Evolutionary conservation across 768 basidiomycete genomes (phyloP).

Genomic region (Russula virescens): DNA sequence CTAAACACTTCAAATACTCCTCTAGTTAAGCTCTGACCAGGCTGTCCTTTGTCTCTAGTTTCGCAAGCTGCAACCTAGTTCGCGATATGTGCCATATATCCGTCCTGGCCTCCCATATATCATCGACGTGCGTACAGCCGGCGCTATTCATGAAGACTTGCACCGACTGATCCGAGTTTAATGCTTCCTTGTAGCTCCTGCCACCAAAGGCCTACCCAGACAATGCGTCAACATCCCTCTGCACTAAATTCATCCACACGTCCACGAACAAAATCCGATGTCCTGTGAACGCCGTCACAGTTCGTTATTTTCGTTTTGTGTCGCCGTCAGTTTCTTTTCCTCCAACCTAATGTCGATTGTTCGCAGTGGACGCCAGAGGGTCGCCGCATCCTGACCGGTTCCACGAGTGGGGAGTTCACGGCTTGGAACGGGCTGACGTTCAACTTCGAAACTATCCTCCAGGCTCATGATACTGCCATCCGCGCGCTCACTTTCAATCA

Average conservation of each 20-base stretch:
- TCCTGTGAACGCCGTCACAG: conserved; percentile 92
- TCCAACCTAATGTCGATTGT: conserved; percentile 6
- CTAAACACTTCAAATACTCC: background rate
- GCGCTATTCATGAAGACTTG: conserved; percentile 10
- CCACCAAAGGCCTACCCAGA: conserved; percentile 89
- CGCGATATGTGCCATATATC: conserved; percentile 67
- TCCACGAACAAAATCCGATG: conserved; percentile 98
- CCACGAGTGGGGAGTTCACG: conserved; percentile 96
- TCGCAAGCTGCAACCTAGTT: conserved; percentile 73
- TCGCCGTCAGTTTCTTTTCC: background rate
- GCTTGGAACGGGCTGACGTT: conserved; percentile 99
- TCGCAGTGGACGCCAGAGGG: conserved; percentile 95
- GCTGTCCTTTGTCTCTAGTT: conserved; percentile 38
- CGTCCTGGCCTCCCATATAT: conserved; percentile 85
- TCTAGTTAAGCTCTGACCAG: background rate
- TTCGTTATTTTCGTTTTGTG: conserved; percentile 40
- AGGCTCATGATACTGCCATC: conserved; percentile 94
- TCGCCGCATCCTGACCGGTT: conserved; percentile 87
- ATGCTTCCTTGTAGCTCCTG: conserved; percentile 57
- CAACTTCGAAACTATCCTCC: conserved; percentile 99
- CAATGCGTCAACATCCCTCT: conserved; percentile 89
- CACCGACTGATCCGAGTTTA: conserved; percentile 21
- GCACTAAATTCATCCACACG: conserved; percentile 96
- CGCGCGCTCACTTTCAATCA: conserved; percentile 88
- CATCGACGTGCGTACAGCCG: conserved; percentile 61